A percentile compares a stretch with the other conserved stretches of the same genome.
Conservation (phyloP, 1,139 yeast genomes). For the Blastobotrys apis region DNA sequence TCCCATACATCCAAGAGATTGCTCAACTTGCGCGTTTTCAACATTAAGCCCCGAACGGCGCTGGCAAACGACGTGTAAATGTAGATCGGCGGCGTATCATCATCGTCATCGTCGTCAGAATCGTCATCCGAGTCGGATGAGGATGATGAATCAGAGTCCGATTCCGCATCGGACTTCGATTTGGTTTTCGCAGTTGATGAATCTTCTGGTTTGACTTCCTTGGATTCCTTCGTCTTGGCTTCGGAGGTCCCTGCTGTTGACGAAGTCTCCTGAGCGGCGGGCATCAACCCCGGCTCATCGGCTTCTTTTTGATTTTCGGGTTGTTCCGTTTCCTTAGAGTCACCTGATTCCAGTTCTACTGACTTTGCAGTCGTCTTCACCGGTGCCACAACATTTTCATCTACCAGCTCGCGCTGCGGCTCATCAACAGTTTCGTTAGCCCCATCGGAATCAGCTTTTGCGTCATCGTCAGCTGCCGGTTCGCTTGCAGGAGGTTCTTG, state of each 20-base stretch:
- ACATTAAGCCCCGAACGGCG: slow-evolving; percentile 74
- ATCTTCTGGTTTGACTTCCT: neutral
- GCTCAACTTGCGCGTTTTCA: slow-evolving; percentile 72
- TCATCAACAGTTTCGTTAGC: neutral
- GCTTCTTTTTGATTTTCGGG: neutral
- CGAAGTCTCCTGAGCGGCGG: neutral
- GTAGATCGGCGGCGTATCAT: slow-evolving; percentile 39
- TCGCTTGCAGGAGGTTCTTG: too few relatives aligned
- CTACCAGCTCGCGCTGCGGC: neutral
- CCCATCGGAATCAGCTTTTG: neutral
- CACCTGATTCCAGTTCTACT: neutral
- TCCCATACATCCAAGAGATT: slow-evolving; percentile 76
- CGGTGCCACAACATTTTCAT: neutral
- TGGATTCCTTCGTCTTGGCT: neutral
- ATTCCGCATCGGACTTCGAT: slow-evolving; percentile 1
- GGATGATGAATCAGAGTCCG: slow-evolving; percentile 5
- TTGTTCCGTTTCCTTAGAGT: neutral
- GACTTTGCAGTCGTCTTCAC: neutral
- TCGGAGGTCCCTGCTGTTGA: neutral
- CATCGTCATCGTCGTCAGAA: slow-evolving; percentile 11
- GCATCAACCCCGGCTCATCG: neutral
- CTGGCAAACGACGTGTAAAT: slow-evolving; percentile 86
- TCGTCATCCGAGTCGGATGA: slow-evolving; percentile 7
- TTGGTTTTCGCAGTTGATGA: neutral
- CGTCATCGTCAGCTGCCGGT: too few relatives aligned